These are phyloP conservation scores for Porcisia deanei DNA, from an alignment of 208 protist genomes.

Conservation along the genomic window DNA sequence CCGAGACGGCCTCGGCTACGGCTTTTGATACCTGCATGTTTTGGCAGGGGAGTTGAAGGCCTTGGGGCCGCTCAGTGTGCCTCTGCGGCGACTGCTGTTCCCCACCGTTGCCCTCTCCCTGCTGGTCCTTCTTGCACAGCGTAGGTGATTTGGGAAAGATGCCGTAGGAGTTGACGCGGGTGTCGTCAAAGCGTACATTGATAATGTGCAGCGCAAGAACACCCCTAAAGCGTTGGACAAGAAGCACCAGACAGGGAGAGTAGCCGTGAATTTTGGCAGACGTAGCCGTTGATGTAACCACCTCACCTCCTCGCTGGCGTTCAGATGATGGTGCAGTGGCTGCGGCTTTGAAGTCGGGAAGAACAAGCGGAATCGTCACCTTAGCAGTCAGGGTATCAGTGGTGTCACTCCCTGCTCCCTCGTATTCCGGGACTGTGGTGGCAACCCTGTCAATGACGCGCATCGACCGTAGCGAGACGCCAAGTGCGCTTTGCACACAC, in stretches of 20 bases:
- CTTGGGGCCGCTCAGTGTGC: not conserved
- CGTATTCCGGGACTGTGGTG: not conserved
- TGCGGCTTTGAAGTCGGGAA: not conserved
- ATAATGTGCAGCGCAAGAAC: constrained; percentile 9
- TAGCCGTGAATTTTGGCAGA: not conserved
- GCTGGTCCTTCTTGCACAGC: not conserved
- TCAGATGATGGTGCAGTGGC: not conserved
- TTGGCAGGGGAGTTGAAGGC: not conserved
- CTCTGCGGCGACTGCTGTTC: not conserved
- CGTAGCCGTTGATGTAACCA: not conserved
- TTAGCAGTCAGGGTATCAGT: not conserved
- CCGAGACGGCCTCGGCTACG: not conserved
- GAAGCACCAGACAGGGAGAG: constrained; percentile 2
- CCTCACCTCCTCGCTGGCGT: not conserved
- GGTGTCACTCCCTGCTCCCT: not conserved
- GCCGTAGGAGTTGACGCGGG: not conserved
- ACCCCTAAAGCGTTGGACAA: not conserved
- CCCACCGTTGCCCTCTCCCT: not conserved
- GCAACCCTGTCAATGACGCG: not conserved
- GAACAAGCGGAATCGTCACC: not conserved
- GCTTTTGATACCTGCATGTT: not conserved
- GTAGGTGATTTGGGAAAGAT: too few species aligned
- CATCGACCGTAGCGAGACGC: not conserved
- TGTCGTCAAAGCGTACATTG: not conserved
- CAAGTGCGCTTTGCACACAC: not conserved